Conservation (phyloP, 768 basidiomycete species). For the Serendipita sp. region DNA sequence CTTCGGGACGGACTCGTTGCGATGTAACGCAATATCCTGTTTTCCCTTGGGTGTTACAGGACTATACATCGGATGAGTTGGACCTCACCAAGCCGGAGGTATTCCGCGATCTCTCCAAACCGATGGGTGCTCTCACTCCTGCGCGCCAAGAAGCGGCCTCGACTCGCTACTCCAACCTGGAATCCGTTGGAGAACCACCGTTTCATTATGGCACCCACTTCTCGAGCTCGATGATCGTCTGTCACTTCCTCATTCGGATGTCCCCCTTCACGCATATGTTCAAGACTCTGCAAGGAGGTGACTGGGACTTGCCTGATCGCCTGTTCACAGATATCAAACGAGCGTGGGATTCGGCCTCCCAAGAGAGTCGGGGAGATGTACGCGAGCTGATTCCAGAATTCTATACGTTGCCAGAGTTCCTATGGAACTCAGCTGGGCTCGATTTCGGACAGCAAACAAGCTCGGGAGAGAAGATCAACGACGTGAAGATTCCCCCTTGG, state of each 20-base stretch:
- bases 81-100: slow-evolving; percentile 46
- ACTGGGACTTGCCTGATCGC: slow-evolving; percentile 86
- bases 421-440: slow-evolving; percentile 64
- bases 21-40: slow-evolving; percentile 93
- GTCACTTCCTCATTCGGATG: slow-evolving; percentile 81
- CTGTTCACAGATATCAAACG: slow-evolving; percentile 72
- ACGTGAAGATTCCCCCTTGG: slow-evolving; percentile 86
- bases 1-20: slow-evolving; percentile 83
- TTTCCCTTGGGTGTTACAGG: slow-evolving; percentile 81
- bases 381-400: slow-evolving; percentile 88
- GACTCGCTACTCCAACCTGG: slow-evolving; percentile 55
- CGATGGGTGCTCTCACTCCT: slow-evolving; percentile 80
- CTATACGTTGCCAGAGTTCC: slow-evolving; percentile 75
- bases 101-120: slow-evolving; percentile 59
- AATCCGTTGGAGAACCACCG: slow-evolving; percentile 70
- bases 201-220: slow-evolving; percentile 95
- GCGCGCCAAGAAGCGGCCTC: slow-evolving; percentile 60
- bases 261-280: slow-evolving; percentile 91
- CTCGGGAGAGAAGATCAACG: slow-evolving; percentile 63
- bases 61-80: slow-evolving; percentile 58
- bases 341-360: slow-evolving; percentile 70
- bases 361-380: slow-evolving; percentile 81
- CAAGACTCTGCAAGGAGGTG: slow-evolving; percentile 85
- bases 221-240: slow-evolving; percentile 93
- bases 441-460: slow-evolving; percentile 64